Percentiles rank a stretch among this genome's conserved stretches.
Conservation (phyloP, 2,329 filamentous ascomycete genomes). For the Orbilia javanica region DNA sequence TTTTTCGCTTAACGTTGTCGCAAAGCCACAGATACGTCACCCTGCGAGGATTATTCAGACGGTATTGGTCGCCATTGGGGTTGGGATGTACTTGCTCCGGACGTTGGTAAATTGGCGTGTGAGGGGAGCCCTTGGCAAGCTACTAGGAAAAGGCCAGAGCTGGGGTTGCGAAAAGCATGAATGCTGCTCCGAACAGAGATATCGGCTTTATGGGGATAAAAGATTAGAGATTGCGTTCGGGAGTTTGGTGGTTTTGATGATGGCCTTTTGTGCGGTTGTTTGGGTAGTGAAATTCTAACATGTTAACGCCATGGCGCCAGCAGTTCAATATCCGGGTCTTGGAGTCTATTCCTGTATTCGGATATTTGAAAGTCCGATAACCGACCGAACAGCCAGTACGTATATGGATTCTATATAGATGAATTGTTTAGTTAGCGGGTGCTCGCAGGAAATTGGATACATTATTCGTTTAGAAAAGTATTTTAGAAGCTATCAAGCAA, state of each 20-base stretch:
- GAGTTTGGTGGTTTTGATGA: conserved; percentile 1
- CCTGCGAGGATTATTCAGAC: conserved; percentile 17
- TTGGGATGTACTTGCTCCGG: conserved; percentile 25
- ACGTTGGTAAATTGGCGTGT: conserved; percentile 23
- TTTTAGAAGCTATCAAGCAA: too few relatives aligned
- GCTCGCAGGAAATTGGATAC: too few relatives aligned
- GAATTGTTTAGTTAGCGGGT: neutral
- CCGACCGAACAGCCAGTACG: too few relatives aligned
- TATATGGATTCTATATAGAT: neutral
- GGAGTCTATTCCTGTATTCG: too few relatives aligned
- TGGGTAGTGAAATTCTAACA: neutral
- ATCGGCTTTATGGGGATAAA: conserved; percentile 35
- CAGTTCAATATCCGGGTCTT: too few relatives aligned
- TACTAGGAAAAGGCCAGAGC: neutral
- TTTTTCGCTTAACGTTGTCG: conserved; percentile 15
- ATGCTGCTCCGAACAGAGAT: conserved; percentile 24
- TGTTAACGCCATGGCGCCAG: too few relatives aligned
- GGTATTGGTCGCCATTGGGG: neutral
- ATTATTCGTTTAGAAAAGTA: too few relatives aligned
- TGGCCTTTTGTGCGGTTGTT: neutral
- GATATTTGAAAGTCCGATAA: neutral
- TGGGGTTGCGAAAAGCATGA: conserved; percentile 28
- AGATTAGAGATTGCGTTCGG: conserved; percentile 25
- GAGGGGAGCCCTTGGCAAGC: conserved; percentile 5
- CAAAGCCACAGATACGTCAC: neutral